These are phyloP conservation scores for Cordia subcordata DNA, from an alignment of 257 asterid species.

Conservation along the genomic window DNA sequence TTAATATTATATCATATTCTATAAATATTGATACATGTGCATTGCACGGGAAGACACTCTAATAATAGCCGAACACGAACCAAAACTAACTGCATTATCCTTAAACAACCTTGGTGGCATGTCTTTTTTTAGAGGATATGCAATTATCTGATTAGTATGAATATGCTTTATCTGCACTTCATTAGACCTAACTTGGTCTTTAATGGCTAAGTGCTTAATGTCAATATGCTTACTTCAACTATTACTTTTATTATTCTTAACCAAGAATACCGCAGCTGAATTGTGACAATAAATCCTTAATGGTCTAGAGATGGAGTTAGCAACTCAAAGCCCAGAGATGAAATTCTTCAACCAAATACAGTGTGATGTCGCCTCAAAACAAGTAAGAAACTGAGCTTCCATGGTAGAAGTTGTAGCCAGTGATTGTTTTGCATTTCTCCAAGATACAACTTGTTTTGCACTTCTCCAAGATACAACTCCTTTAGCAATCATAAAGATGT, in stretches of 20 bases:
- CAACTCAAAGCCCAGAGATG: background rate
- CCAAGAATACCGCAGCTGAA: background rate
- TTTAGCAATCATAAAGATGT: background rate
- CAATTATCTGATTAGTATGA: background rate
- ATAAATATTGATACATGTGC: too few species aligned
- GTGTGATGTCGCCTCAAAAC: constrained; percentile 1
- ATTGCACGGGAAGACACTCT: too few species aligned
- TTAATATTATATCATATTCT: too few species aligned
- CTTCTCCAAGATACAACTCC: background rate
- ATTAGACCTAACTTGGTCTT: background rate
- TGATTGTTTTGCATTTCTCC: too few species aligned
- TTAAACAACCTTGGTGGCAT: too few species aligned
- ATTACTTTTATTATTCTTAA: background rate
- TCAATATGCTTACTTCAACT: background rate
- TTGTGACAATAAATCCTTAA: background rate
- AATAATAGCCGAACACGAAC: too few species aligned
- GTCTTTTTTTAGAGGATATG: too few species aligned
- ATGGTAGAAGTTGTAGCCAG: too few species aligned
- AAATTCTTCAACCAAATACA: background rate
- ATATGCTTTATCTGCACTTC: background rate
- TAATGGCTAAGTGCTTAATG: background rate
- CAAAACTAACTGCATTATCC: too few species aligned
- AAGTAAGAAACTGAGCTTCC: background rate
- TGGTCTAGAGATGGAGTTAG: background rate
- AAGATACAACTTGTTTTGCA: too few species aligned